Percentiles rank a stretch among this genome's conserved stretches.
These are phyloP conservation scores for Chenopodium berlandieri DNA, from an alignment of 148 eudicot genomes.

Conservation along the genomic window DNA sequence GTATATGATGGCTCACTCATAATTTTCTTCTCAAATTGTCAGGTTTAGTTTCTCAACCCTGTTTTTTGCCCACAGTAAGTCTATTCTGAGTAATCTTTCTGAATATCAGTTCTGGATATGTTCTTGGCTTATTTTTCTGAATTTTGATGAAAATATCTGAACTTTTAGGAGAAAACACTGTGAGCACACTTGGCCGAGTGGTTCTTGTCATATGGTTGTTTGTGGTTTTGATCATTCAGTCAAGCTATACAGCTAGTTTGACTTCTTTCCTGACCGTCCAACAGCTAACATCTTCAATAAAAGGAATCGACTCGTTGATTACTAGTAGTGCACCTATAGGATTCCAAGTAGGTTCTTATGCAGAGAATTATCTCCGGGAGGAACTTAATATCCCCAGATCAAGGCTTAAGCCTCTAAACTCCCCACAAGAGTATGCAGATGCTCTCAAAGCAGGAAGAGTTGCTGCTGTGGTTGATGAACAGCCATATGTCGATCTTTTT, in stretches of 20 bases:
- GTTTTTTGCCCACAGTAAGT: conserved; percentile 79
- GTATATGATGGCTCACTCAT: background rate
- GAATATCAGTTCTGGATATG: background rate
- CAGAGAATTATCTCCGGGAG: conserved; percentile 57
- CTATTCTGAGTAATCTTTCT: background rate
- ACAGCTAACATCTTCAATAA: conserved; percentile 64
- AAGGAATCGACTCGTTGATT: conserved; percentile 70
- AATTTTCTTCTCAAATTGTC: conserved; percentile 30
- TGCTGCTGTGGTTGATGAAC: conserved; percentile 90
- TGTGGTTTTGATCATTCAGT: conserved; percentile 73
- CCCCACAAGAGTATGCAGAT: conserved; percentile 60
- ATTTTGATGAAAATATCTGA: background rate
- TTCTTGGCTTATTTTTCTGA: background rate
- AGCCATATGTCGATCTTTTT: conserved; percentile 67
- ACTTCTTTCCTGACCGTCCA: conserved; percentile 84
- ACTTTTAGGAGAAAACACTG: conserved; percentile 79
- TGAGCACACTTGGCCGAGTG: conserved; percentile 80
- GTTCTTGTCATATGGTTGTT: conserved; percentile 86
- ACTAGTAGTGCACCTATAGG: conserved; percentile 55
- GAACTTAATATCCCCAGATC: conserved; percentile 67
- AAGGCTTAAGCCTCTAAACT: conserved; percentile 63
- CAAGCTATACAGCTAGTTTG: conserved; percentile 94
- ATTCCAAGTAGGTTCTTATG: conserved; percentile 82
- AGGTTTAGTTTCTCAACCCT: conserved; percentile 93
- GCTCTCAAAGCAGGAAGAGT: conserved; percentile 67